A percentile compares a stretch with the other conserved stretches of the same genome.
These are phyloP conservation scores for Yarrowia sp. DNA, from an alignment of 805 yeast genomes.

Conservation along the genomic window DNA sequence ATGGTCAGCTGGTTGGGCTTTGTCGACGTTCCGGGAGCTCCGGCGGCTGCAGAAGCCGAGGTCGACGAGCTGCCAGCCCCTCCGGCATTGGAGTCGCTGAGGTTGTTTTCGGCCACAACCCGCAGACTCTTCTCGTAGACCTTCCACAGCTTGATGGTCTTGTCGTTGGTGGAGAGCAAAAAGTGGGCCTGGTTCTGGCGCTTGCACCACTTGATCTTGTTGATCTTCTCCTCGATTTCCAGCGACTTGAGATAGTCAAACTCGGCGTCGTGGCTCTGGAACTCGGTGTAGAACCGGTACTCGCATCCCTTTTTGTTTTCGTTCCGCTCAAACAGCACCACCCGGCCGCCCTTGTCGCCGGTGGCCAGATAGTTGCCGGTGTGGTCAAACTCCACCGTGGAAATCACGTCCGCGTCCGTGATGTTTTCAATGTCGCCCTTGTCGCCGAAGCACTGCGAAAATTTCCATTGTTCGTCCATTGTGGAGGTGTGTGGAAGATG, in stretches of 20 bases:
- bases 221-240: slow-evolving; percentile 97
- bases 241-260: slow-evolving; percentile 94
- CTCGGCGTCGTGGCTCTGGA: slow-evolving; percentile 98
- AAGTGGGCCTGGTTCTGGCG: slow-evolving; percentile 90
- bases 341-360: slow-evolving; percentile 98
- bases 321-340: slow-evolving; percentile 92
- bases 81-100: slow-evolving; percentile 52
- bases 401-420: slow-evolving; percentile 95
- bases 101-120: slow-evolving; percentile 89
- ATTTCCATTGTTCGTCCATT: slow-evolving; percentile 65
- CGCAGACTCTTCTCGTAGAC: slow-evolving; percentile 89
- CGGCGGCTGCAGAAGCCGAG: slow-evolving; percentile 39
- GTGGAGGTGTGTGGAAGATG: neutral
- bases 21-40: slow-evolving; percentile 20
- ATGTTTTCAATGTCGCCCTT: slow-evolving; percentile 95
- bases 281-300: slow-evolving; percentile 93
- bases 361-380: slow-evolving; percentile 96
- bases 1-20: slow-evolving; percentile 46
- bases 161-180: slow-evolving; percentile 90
- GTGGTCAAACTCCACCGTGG: slow-evolving; percentile 95
- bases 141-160: slow-evolving; percentile 98
- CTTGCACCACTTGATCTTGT: slow-evolving; percentile 95
- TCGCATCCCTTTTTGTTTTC: slow-evolving; percentile 79
- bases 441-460: slow-evolving; percentile 98
- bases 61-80: slow-evolving; percentile 27